Evolutionary conservation across 2,329 filamentous ascomycete species (phyloP), one percentile per base, ranked within the genome.

Genomic region (Clonostachys sp.): DNA sequence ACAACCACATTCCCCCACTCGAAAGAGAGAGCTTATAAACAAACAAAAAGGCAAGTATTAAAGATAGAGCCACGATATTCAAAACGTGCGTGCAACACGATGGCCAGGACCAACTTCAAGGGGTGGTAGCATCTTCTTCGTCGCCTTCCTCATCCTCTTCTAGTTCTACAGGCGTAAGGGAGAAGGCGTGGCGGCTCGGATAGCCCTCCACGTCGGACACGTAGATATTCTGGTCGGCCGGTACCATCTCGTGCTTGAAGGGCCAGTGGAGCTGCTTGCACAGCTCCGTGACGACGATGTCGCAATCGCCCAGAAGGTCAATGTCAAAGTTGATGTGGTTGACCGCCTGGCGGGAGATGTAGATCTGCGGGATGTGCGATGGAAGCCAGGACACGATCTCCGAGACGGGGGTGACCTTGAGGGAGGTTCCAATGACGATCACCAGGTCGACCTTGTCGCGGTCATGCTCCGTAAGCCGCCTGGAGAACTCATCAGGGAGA

Each of bases 291-390:
- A 97, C 87, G 9, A 97, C 84, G 39, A 91, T 80, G 61, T 99
- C 94, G 67, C 92, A 96, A 63, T 96, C 90, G 35, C 94, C 94
- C n/a, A 97, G 76, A 47, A 99, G 78, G 63, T 96, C 91, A 55
- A 99, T 90, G 66, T 99, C 94, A 58, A 99, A 97, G 63, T 95
- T 90, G 63, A 95, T 88, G 66, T 97, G 92, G 35, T 76, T 77
- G 47, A 96, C 89, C 4, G 90, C 86, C 71, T 88, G 87, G 55
- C 89, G 83, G 16, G 87, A 91, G 57, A 96, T 89, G 68, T 94
- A 95, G 52, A 96, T 88, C 67, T 96, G 91, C 7, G 91, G 91
- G 38, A 96, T 83, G 50, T 88, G 67, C n/a, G 82, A 71, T 2
- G 89, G 89, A 41, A 96, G 66, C 57, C 87, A 87, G 35, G 87